phyloP scores from a whole-genome alignment of 2,329 filamentous ascomycete species.

The Pestalotiopsis sp. region DNA sequence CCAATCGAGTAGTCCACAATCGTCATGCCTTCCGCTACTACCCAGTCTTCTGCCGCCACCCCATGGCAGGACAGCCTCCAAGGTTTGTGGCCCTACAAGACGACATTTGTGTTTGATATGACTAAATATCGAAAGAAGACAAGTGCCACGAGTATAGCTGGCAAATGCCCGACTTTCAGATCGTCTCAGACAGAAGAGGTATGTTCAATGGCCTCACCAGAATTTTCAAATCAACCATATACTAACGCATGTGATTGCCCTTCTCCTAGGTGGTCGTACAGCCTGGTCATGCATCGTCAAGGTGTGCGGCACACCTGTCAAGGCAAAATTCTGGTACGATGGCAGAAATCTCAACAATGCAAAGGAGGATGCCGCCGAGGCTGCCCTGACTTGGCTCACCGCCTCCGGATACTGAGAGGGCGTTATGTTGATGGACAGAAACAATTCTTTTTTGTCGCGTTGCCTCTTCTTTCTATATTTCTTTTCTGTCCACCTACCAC shows the following conservation, averaged over 20 bases:
- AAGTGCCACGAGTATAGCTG: slow-evolving; percentile 59
- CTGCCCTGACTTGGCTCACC: slow-evolving; percentile 65
- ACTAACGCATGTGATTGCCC: neutral
- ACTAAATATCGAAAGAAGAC: slow-evolving; percentile 41
- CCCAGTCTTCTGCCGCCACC: slow-evolving; percentile 22
- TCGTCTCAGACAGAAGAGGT: slow-evolving; percentile 78
- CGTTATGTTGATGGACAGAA: neutral
- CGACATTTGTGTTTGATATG: neutral
- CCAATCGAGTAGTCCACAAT: slow-evolving; percentile 13
- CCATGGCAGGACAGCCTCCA: slow-evolving; percentile 61
- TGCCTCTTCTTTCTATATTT: neutral
- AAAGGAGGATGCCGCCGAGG: slow-evolving; percentile 87
- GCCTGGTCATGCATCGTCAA: slow-evolving; percentile 85
- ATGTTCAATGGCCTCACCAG: neutral
- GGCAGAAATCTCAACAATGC: slow-evolving; percentile 86
- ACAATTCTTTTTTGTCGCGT: neutral
- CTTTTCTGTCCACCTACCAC: neutral
- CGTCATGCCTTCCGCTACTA: slow-evolving; percentile 27
- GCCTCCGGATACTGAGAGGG: neutral
- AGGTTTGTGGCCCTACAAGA: slow-evolving; percentile 41
- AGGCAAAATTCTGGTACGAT: slow-evolving; percentile 90
- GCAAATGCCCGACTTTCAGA: slow-evolving; percentile 63
- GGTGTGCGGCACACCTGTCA: slow-evolving; percentile 65
- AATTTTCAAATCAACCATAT: too few species aligned
- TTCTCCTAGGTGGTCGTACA: slow-evolving; percentile 73